Conservation (phyloP, 2,329 filamentous ascomycete genomes). For the Fusarium piperis region DNA sequence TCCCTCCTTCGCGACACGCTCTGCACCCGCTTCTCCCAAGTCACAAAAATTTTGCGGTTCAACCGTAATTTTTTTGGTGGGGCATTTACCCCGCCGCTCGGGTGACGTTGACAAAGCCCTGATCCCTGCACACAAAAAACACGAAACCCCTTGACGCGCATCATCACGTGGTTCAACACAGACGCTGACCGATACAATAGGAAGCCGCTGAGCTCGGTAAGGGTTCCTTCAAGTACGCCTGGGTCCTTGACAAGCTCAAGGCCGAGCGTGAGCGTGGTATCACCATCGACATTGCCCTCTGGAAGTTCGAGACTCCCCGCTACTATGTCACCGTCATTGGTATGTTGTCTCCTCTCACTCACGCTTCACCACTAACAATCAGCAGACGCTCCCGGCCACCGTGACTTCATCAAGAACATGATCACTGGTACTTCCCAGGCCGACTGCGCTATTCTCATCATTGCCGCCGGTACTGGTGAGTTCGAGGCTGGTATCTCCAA, state of each 20-base stretch:
- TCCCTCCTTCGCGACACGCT: slow-evolving; percentile 17
- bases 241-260: slow-evolving; percentile 99
- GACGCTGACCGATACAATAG: slow-evolving; percentile 57
- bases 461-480: slow-evolving; percentile 99
- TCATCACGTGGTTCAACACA: slow-evolving; percentile 17
- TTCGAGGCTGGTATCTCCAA: slow-evolving; percentile 99
- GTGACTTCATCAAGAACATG: slow-evolving; percentile 99
- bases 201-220: slow-evolving; percentile 99
- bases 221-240: slow-evolving; percentile 99
- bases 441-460: slow-evolving; percentile 99
- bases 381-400: slow-evolving; percentile 95
- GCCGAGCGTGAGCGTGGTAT: slow-evolving; percentile 99
- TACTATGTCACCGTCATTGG: slow-evolving; percentile 98
- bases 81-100: slow-evolving; percentile 34
- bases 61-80: slow-evolving; percentile 23
- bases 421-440: slow-evolving; percentile 99
- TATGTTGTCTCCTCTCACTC: slow-evolving; percentile 56
- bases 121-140: slow-evolving; percentile 15
- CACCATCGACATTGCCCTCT: slow-evolving; percentile 99
- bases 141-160: neutral
- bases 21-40: slow-evolving; percentile 10
- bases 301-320: slow-evolving; percentile 99
- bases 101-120: slow-evolving; percentile 17
- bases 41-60: slow-evolving; percentile 29
- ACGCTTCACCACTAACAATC: slow-evolving; percentile 10